Percentiles rank a stretch among this genome's conserved stretches.
phyloP scores from a whole-genome alignment of 306 rosid species.

The Trifolium repens region DNA sequence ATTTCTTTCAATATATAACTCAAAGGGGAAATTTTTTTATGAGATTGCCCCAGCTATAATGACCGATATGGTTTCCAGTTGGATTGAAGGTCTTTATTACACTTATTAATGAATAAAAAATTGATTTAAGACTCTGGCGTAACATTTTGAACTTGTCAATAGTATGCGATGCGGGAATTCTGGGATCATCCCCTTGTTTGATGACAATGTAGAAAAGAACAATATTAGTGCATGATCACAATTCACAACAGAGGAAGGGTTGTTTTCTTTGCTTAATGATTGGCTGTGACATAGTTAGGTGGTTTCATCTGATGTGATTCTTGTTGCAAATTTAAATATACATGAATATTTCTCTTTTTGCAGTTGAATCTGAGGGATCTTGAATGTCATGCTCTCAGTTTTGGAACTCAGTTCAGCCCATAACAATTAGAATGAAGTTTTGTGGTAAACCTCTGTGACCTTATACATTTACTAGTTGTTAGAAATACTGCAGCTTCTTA shows the following conservation, averaged over 20 bases:
- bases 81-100: not conserved
- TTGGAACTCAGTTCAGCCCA: slow-evolving; percentile 67
- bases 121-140: not conserved
- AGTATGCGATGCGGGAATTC: not conserved
- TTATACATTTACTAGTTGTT: not conserved
- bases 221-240: slow-evolving; percentile 16
- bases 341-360: slow-evolving; percentile 36
- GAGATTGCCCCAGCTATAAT: slow-evolving; percentile 3
- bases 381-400: slow-evolving; percentile 81
- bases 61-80: slow-evolving; percentile 5
- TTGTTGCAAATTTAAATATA: slow-evolving; percentile 25
- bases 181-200: slow-evolving; percentile 27
- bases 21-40: not conserved
- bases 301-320: slow-evolving; percentile 24
- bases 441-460: slow-evolving; percentile 36
- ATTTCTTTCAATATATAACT: not conserved
- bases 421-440: slow-evolving; percentile 40
- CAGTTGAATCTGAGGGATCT: slow-evolving; percentile 88
- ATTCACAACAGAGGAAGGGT: slow-evolving; percentile 9
- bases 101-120: slow-evolving; percentile 29
- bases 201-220: slow-evolving; percentile 29
- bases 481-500: not conserved
- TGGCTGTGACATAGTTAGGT: not conserved
- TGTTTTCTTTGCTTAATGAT: slow-evolving; percentile 28
- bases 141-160: slow-evolving; percentile 30